Conservation (phyloP, 2,329 filamentous ascomycete genomes). For the Xylariaceae sp. region DNA sequence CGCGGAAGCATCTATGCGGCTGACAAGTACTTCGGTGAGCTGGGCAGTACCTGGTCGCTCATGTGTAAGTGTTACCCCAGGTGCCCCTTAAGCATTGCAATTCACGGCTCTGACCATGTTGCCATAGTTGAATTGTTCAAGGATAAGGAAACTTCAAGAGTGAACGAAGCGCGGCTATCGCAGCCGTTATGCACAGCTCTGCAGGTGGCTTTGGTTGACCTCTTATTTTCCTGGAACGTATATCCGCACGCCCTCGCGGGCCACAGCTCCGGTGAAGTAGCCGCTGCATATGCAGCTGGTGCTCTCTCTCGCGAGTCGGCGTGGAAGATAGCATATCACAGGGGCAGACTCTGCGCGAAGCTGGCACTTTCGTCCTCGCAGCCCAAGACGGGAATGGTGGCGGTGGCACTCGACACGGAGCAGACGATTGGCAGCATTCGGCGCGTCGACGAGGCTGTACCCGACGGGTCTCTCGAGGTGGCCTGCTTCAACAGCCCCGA, state of each 20-base stretch:
- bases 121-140: constrained; percentile 8
- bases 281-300: constrained; percentile 29
- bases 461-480: constrained; percentile 10
- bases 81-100: not conserved
- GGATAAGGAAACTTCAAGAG: constrained; percentile 4
- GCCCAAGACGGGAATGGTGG: constrained; percentile 9
- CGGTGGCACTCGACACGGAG: constrained; percentile 7
- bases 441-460: constrained; percentile 3
- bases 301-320: constrained; percentile 22
- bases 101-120: constrained; percentile 1
- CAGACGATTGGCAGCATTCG: constrained; percentile 6
- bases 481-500: constrained; percentile 15
- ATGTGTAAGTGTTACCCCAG: constrained; percentile 1
- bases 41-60: constrained; percentile 2
- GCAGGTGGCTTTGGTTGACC: constrained; percentile 28
- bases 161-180: constrained; percentile 9
- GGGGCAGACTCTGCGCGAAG: constrained; percentile 20
- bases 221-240: constrained; percentile 25
- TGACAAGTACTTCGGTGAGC: constrained; percentile 5
- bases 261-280: constrained; percentile 34
- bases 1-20: constrained; percentile 3
- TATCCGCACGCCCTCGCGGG: constrained; percentile 26
- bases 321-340: constrained; percentile 27
- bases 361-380: constrained; percentile 3
- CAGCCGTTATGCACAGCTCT: constrained; percentile 22